Base-by-base conservation (phyloP, 1,139 yeast species). In the Debaryomycetaceae sp. region DNA sequence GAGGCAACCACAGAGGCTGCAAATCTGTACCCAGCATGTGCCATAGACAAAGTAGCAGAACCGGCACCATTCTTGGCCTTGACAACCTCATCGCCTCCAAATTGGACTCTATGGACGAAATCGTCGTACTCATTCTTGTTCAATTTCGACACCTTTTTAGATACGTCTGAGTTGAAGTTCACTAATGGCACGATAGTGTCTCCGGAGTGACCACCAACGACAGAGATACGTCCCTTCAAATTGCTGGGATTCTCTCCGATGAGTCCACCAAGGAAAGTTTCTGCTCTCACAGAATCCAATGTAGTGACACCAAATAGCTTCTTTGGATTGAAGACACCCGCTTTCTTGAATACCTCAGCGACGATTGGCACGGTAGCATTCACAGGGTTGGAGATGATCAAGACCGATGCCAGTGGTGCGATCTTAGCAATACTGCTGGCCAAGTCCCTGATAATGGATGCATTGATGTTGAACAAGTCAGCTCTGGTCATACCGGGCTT, bases 401-500 rank as follows among this genome's bases (percentile, higher is more conserved):
- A 76, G 22, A 85, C 73, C 39, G 83, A 72, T 1, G 89, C 88
- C 47, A 75, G 67, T 36, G 89, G 89, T 38, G 83, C 76, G 39
- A 72, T 68, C 47, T 66, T 62, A n/a, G 81, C 89, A 48, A 80
- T 73, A 42, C 77, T 76, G 45, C 78, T 75, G 45, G 81, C 83
- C 59, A 84, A 72, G 46, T 75, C 78, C 56, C 81, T 72, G 48
- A 85, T 79, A 53, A 85, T 85, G 8, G 81, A 78, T 2, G 89
- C 90, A 63, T 85, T 85, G 60, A 83, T 82, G 59, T 81, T 83
- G 68, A 85, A 85, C 56, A 85, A 72, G 62, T 85, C 90, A 50
- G 85, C 88, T 60, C 91, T 75, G 27, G 89, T 81, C 89, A 84
- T 84, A 20, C 90, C 90, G 11, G 90, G 89, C 59, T 84, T 84